These are phyloP conservation scores for Wallacemonas sp. DNA, from an alignment of 208 protist species.

Conservation along the genomic window DNA sequence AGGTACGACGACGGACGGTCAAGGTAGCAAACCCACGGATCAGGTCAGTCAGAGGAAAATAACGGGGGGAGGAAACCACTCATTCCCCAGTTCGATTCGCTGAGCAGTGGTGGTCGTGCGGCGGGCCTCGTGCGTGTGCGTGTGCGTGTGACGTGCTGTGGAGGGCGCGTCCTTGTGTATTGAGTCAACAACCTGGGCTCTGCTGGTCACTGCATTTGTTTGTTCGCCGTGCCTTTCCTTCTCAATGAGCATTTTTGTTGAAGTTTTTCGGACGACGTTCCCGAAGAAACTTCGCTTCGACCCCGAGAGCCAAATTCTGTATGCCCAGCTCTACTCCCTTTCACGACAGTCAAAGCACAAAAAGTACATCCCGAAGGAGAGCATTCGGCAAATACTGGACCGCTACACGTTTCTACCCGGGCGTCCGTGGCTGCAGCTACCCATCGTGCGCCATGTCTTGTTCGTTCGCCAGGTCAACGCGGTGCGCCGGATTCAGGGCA, in stretches of 20 bases:
- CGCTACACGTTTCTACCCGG: slow-evolving; percentile 57
- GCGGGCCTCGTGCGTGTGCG: no score
- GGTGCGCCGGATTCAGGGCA: slow-evolving; percentile 42
- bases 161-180: no score
- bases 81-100: no score
- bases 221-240: not conserved
- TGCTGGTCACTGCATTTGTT: not conserved
- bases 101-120: no score
- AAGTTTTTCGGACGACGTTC: slow-evolving; percentile 74
- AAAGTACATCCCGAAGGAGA: slow-evolving; percentile 73
- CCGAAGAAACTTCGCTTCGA: slow-evolving; percentile 84
- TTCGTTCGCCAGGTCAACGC: slow-evolving; percentile 71
- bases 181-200: no score
- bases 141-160: no score
- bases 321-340: slow-evolving; percentile 71
- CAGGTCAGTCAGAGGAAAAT: no score
- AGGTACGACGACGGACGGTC: no score
- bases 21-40: no score
- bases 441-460: slow-evolving; percentile 78
- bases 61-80: no score
- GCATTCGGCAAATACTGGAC: slow-evolving; percentile 62
- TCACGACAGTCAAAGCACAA: slow-evolving; percentile 63
- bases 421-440: slow-evolving; percentile 69
- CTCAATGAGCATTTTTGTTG: slow-evolving; percentile 56
- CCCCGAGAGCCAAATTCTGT: slow-evolving; percentile 75